A percentile compares a stretch with the other conserved stretches of the same genome.
Evolutionary conservation across 768 basidiomycete genomes (phyloP).

Genomic region (Naganishia onofrii): DNA sequence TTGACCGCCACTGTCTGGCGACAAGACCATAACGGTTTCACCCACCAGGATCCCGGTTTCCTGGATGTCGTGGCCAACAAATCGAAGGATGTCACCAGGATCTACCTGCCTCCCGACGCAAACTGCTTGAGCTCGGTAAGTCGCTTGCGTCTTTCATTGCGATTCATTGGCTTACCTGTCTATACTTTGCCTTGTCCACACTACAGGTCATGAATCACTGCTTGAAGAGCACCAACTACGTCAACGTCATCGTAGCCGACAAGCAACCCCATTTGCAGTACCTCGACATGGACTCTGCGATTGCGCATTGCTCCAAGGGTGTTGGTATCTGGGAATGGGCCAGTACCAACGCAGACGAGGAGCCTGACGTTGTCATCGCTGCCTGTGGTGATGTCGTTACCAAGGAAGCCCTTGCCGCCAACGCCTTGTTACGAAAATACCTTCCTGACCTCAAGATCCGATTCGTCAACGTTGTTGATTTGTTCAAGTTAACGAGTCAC

Average conservation of each 20-base stretch:
- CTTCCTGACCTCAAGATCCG: conserved; percentile 61
- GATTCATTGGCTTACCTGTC: background rate
- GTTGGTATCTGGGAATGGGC: conserved; percentile 35
- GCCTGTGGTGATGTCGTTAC: conserved; percentile 68
- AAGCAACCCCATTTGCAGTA: conserved; percentile 35
- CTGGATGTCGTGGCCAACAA: conserved; percentile 34
- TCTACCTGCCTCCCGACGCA: conserved; percentile 72
- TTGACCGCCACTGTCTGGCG: conserved; percentile 34
- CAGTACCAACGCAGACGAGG: conserved; percentile 21
- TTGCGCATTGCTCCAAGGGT: conserved; percentile 32
- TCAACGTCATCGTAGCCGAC: conserved; percentile 33
- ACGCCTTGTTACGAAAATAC: conserved; percentile 66
- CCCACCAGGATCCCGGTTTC: conserved; percentile 35
- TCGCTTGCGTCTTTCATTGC: background rate
- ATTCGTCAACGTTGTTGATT: conserved; percentile 72
- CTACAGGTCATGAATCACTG: conserved; percentile 68
- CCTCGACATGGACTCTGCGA: conserved; percentile 33
- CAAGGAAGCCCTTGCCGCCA: conserved; percentile 79
- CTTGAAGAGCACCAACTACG: conserved; percentile 71
- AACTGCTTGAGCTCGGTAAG: conserved; percentile 68
- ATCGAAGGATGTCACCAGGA: conserved; percentile 32
- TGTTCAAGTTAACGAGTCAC: conserved; percentile 31
- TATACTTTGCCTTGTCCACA: background rate
- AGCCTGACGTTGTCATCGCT: conserved; percentile 30
- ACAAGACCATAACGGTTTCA: conserved; percentile 34